Base-by-base conservation (phyloP, 148 eudicot genomes). In the Spergularia marina region DNA sequence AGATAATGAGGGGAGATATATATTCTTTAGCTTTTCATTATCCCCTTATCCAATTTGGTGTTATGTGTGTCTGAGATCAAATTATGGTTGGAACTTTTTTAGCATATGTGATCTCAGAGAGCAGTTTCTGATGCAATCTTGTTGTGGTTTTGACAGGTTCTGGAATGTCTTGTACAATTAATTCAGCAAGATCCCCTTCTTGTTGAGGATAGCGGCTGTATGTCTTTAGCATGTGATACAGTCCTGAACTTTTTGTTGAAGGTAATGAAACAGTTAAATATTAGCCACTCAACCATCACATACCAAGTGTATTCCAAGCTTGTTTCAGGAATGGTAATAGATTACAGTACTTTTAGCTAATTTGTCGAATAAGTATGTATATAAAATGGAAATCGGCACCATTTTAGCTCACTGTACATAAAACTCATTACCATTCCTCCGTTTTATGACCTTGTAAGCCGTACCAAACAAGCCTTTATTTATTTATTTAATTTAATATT, bases 161-260 rank as follows among this genome's bases (percentile, higher is more conserved):
- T 86, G 75, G 83, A 81, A 7, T 94, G 85, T 82, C 88, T 94
- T 57, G 75, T 90, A 69, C 82, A 83, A 75, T 76, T 94, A 82
- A 71, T 91, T 67, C 68, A 66, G 52, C 74, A 87, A 51, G 79
- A 74, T 80, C 76, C 81, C 75, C 39, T 59, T 69, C 70, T 55
- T 41, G 55, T 25, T 55, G 87, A 84, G 71, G 88, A 89, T 74
- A 63, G 56, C 59, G 77, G 85, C 73, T 71, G 87, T 63, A 76
- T 90, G 77, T 90, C 76, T 76, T 82, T 94, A 83, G 97, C 94
- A 36, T 94, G 96, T 79, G 98, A 94, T 84, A 91, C 90, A 59
- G 76, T 91, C 44, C 59, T 91, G 84, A 94, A 94, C 84, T 65
- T 90, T 70, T 84, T 94, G 76, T 83, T 91, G 83, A 94, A 87